Evolutionary conservation across 1,284 basidiomycete genomes (phyloP), one percentile per base, ranked within the genome.

Genomic region (Pascua guehoae): DNA sequence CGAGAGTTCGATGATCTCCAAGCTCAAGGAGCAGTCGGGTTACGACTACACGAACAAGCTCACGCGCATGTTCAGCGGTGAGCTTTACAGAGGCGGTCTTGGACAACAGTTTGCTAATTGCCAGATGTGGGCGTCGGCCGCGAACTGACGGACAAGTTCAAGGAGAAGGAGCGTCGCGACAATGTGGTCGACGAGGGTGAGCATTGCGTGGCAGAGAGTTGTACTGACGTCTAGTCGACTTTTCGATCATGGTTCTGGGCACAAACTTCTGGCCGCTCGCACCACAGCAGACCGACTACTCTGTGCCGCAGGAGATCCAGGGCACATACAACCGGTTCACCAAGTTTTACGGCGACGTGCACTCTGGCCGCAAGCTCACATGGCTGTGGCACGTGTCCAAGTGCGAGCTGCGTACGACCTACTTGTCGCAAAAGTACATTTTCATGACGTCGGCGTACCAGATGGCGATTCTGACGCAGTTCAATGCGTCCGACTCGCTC

Each of bases 1-100:
- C 24, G 96, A 99, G 75, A 88, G 90, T 36, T 93, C 88, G 77
- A 98, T 99, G 96, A 98, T 98, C 67, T 89, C 93, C 54, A 96
- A 97, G 79, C 80, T 99, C 66, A 99, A 98, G 83, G 96, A 98
- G 74, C 88, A 91, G 11, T 98, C 91, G 67, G 96, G 96, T 63
- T 97, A 95, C 82, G 96, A 98, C 73, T 98, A 98, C 79, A 98
- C 96, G 49, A 91, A 89, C 82, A 98, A 98, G 78, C 84, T 98
- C 47, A 91, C 94, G 72, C 86, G 92, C 71, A 98, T 98, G 96
- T 98, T 99, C 80, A 94, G 91, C 49, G 90, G 89, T 89, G 63
- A 46, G 83, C 71, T 7, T 8, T n/a, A 15, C 12, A 16, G 38
- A 38, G 49, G 16, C 47, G 36, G 14, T 41, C 14, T 42, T 43